Conservation (phyloP, 2,329 filamentous ascomycete species). For the Penicillium digitatum region DNA sequence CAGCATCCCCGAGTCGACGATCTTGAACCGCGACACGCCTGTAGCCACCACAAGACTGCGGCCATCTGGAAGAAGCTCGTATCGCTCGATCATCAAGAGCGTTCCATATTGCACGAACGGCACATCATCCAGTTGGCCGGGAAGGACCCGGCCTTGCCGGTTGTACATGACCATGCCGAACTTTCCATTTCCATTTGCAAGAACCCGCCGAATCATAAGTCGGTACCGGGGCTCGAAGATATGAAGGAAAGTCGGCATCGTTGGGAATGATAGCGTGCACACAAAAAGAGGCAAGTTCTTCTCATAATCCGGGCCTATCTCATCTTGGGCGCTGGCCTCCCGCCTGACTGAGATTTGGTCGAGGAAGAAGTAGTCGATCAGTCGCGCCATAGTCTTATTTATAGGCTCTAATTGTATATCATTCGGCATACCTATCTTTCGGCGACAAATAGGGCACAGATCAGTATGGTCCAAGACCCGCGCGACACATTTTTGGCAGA, state of each 20-base stretch:
- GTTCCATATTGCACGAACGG: slow-evolving; percentile 74
- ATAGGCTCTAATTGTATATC: slow-evolving; percentile 49
- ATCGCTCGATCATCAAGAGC: slow-evolving; percentile 68
- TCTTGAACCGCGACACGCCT: slow-evolving; percentile 72
- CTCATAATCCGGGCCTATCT: slow-evolving; percentile 51
- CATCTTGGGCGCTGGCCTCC: slow-evolving; percentile 55
- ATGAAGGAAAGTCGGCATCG: slow-evolving; percentile 79
- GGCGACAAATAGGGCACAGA: slow-evolving; percentile 76
- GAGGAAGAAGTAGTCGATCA: slow-evolving; percentile 67
- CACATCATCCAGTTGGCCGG: slow-evolving; percentile 47
- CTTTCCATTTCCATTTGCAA: slow-evolving; percentile 64
- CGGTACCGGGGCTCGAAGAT: slow-evolving; percentile 92
- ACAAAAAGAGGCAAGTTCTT: slow-evolving; percentile 70
- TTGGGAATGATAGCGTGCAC: slow-evolving; percentile 75
- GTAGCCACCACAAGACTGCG: slow-evolving; percentile 75
- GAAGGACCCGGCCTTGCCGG: slow-evolving; percentile 50
- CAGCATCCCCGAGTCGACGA: slow-evolving; percentile 57
- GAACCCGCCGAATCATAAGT: slow-evolving; percentile 76
- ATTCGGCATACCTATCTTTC: slow-evolving; percentile 54
- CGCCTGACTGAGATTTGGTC: slow-evolving; percentile 59
- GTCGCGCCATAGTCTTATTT: slow-evolving; percentile 60
- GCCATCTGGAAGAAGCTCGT: slow-evolving; percentile 71
- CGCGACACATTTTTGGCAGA: slow-evolving; percentile 75
- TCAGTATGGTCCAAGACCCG: slow-evolving; percentile 72
- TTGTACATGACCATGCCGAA: slow-evolving; percentile 85